Evolutionary conservation across 2,329 filamentous ascomycete species (phyloP).

Genomic region (Aureobasidium zeae): DNA sequence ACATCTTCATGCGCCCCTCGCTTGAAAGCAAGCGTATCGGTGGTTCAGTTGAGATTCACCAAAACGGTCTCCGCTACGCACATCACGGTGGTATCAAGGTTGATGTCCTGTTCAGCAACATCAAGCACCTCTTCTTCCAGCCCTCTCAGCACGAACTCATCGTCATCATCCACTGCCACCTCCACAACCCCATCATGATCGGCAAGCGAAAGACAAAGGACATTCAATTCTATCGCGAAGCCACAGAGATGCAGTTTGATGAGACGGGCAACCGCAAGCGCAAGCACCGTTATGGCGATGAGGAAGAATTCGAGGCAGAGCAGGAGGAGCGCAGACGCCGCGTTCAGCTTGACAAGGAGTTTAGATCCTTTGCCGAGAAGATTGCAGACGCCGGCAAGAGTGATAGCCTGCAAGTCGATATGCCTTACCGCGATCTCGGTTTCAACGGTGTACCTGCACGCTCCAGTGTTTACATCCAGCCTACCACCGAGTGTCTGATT

Average conservation of each 20-base stretch:
- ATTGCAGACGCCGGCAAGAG: conserved; percentile 91
- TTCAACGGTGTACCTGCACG: conserved; percentile 96
- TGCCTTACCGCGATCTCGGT: conserved; percentile 90
- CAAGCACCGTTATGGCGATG: conserved; percentile 94
- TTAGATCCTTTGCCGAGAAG: conserved; percentile 94
- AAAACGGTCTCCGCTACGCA: conserved; percentile 92
- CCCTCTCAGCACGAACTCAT: conserved; percentile 93
- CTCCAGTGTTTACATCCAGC: conserved; percentile 90
- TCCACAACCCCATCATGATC: conserved; percentile 96
- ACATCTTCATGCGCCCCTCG: conserved; percentile 89
- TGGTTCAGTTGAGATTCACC: conserved; percentile 93
- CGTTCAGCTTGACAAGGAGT: conserved; percentile 87
- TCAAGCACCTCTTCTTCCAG: conserved; percentile 98
- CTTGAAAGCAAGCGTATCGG: conserved; percentile 96
- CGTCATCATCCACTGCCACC: conserved; percentile 94
- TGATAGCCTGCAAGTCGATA: conserved; percentile 85
- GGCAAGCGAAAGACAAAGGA: conserved; percentile 99
- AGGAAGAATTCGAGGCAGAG: conserved; percentile 97
- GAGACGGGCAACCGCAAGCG: conserved; percentile 97
- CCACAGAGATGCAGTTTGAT: conserved; percentile 96
- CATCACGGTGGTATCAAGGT: conserved; percentile 76
- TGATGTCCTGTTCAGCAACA: conserved; percentile 94
- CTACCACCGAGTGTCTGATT: conserved; percentile 92
- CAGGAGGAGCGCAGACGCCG: conserved; percentile 89
- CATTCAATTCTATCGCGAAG: conserved; percentile 95